A percentile compares a stretch with the other conserved stretches of the same genome.
Evolutionary conservation across 352 stramenopile genomes (phyloP).

Genomic region (Peronospora farinosa): DNA sequence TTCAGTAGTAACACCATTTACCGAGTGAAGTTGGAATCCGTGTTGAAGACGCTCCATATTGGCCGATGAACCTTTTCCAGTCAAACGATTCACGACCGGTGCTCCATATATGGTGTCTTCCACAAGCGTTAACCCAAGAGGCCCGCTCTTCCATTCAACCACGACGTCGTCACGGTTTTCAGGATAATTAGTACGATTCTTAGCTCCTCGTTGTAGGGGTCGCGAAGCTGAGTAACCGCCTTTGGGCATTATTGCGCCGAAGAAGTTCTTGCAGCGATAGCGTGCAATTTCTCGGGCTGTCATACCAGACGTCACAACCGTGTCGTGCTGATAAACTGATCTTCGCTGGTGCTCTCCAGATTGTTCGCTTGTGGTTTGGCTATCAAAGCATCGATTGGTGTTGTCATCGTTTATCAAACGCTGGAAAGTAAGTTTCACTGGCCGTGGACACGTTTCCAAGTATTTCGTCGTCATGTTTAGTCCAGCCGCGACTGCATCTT

Average conservation of each 20-base stretch:
- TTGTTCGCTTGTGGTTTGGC: slow-evolving; percentile 19
- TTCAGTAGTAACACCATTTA: slow-evolving; percentile 41
- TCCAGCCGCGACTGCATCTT: slow-evolving; percentile 40
- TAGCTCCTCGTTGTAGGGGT: slow-evolving; percentile 3
- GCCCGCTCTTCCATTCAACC: slow-evolving; percentile 44
- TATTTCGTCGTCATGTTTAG: slow-evolving; percentile 34
- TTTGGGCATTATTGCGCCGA: slow-evolving; percentile 8
- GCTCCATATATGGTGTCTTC: slow-evolving; percentile 45
- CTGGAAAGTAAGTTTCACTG: slow-evolving; percentile 52
- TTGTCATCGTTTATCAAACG: slow-evolving; percentile 24
- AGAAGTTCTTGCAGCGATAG: slow-evolving; percentile 19
- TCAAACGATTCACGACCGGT: slow-evolving; percentile 57
- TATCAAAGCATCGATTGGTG: slow-evolving; percentile 6
- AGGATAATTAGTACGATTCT: not conserved
- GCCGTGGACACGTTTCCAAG: slow-evolving; percentile 28
- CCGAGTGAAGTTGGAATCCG: slow-evolving; percentile 40
- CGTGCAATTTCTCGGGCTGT: slow-evolving; percentile 10
- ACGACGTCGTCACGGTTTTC: slow-evolving; percentile 21
- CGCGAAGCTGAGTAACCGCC: slow-evolving; percentile 1
- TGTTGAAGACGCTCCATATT: slow-evolving; percentile 40
- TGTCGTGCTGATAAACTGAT: slow-evolving; percentile 8
- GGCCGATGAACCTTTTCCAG: slow-evolving; percentile 42
- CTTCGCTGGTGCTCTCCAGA: slow-evolving; percentile 10
- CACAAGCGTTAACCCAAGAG: slow-evolving; percentile 47
- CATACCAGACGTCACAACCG: slow-evolving; percentile 3